Evolutionary conservation across 352 stramenopile species (phyloP), one percentile per base, ranked within the genome.

Genomic region (Aphanomyces cochlioides): DNA sequence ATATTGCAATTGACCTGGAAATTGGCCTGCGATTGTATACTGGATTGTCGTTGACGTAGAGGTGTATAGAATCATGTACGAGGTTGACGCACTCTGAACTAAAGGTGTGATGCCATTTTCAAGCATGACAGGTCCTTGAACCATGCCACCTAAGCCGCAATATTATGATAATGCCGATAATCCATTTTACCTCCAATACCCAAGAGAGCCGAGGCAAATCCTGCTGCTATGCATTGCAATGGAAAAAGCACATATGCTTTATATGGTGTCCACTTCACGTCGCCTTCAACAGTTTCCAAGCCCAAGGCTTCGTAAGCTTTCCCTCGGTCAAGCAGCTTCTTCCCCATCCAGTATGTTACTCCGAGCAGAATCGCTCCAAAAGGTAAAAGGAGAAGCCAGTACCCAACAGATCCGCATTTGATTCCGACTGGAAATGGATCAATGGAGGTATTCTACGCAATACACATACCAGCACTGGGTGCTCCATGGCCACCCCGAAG

Each of bases 61-160:
- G 3, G 87, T 95, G 75, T 89, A 95, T 7, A 95, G 69, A 59
- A 95, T 92, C 87, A 95, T 95, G 75, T 89, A 95, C 66, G 95
- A 97, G 45, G 92, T 93, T 1, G 95, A 98, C 21, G 94, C 93
- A 3, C 87, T 96, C 39, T 97, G 89, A 50, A 95, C 84, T 5
- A 80, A 73, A 1, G 87, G 87, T 36, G 98, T 77, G 34, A 99
- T 90, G 17, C 96, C 96, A 90, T 99, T 98, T 38, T 98, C 91
- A 1, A 99, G 85, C 96, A 99, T 98, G 60, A 99, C 86, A 0
- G 96, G 96, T 0, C 96, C 95, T 69, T 98, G 98, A 28, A 99
- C 94, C 78, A 99, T 98, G 47, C 96, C 96, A 50, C 96, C 97
- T 28, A 28, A 28, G 28, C 28, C 28, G 28, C 28, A 28, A 28